Base-by-base conservation (phyloP, 2,329 filamentous ascomycete genomes). In the Ophiocordyceps unilateralis region DNA sequence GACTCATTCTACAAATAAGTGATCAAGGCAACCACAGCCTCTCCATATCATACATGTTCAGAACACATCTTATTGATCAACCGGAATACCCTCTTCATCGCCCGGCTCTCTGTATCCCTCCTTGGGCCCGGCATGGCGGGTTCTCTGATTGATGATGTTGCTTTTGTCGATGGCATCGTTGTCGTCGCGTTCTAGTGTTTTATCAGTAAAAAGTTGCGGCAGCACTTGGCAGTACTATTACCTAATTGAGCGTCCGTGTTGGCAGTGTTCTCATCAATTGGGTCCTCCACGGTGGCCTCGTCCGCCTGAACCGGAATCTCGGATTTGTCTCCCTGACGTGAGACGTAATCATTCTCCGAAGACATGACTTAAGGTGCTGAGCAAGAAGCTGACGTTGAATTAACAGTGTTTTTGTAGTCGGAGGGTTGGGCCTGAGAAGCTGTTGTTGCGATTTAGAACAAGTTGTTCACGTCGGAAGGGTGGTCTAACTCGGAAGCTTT, bases 301-400 rank as follows among this genome's bases (percentile, higher is more conserved):
- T 63, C 62, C 1, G 53, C 50, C 17, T 60, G 52, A 2, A 64
- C 60, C 4, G 57, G 53, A 17, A 63, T 41, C 41, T 57, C 52
- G 30, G 41, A 28, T 45, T 50, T 50, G 43, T 56, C 47, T 20
- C 58, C 58, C 26, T 53, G 41, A 34, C 57, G 58, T 9, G 59
- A 61, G 40, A 60, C 55, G 50, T 64, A 41, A 17, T 30, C n/a
- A 60, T 11, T 42, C 23, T 39, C 36, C 11, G 40, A 15, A n/a
- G 24, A 40, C 24, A 40, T 28, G 20, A 24, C 26, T 17, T 38
- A 9, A 17, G 15, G 2, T 9, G 10, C 11, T 26, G 24, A 11
- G 24, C 24, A 11, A 26, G 24, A 26, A 6, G 24, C 6, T 26
- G 24, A 26, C 11, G 6, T 11, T 6, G 24, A 6, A 26, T 26